Conservation (phyloP, 1,284 basidiomycete species). For the Blastosporella zonata region DNA sequence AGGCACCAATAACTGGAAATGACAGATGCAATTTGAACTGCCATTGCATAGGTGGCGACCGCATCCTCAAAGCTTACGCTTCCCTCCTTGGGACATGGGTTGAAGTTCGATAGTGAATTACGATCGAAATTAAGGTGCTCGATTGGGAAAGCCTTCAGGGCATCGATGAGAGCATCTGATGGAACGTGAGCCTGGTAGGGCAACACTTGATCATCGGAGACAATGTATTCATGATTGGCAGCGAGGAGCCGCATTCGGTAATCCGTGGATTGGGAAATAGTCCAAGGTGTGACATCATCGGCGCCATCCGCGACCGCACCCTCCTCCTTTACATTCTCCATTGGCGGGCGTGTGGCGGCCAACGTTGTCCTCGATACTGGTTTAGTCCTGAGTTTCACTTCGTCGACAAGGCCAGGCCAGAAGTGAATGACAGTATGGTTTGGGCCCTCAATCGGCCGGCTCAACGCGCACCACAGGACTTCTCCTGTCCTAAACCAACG, state of each 20-base stretch:
- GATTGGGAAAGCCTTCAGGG: constrained; percentile 43
- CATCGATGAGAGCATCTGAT: constrained; percentile 44
- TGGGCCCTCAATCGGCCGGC: constrained; percentile 44
- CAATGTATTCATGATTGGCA: constrained; percentile 42
- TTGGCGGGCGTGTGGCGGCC: constrained; percentile 14
- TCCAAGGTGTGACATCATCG: constrained; percentile 43
- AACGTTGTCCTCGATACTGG: constrained; percentile 26
- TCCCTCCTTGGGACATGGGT: constrained; percentile 39
- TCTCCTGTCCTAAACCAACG: constrained; percentile 68
- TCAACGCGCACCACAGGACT: constrained; percentile 68
- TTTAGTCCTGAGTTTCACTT: constrained; percentile 45
- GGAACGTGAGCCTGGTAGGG: constrained; percentile 70
- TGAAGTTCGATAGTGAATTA: constrained; percentile 42
- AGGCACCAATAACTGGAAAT: constrained; percentile 62
- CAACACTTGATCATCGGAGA: constrained; percentile 54
- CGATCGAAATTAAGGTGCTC: constrained; percentile 43
- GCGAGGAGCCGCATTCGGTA: constrained; percentile 68
- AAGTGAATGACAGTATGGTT: constrained; percentile 48
- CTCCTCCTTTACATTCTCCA: constrained; percentile 17
- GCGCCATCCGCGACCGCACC: constrained; percentile 14
- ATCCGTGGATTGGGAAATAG: constrained; percentile 48
- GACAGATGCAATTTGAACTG: constrained; percentile 61
- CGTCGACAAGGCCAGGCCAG: constrained; percentile 72
- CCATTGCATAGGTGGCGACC: constrained; percentile 60
- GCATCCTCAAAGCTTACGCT: constrained; percentile 38